Evolutionary conservation across 1,139 yeast species (phyloP).

Genomic region (Starmera stellimalicola): DNA sequence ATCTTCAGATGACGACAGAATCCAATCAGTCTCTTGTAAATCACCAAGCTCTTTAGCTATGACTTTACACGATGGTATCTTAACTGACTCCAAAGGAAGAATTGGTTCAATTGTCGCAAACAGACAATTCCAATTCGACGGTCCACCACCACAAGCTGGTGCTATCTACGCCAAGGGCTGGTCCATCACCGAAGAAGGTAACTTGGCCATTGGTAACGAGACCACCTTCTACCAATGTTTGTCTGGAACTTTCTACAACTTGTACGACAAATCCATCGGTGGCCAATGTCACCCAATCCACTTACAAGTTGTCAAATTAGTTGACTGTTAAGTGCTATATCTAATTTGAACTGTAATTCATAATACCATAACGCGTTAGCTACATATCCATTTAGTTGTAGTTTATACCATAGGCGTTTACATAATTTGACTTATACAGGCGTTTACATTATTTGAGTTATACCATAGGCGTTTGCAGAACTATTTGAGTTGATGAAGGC

Average conservation of each 20-base stretch:
- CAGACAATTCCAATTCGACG: constrained; percentile 82
- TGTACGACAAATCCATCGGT: constrained; percentile 61
- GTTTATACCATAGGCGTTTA: neutral
- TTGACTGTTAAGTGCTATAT: constrained; percentile 35
- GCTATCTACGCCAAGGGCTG: constrained; percentile 79
- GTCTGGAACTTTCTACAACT: constrained; percentile 73
- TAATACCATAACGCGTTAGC: neutral
- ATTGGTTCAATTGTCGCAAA: constrained; percentile 75
- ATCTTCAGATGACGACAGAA: constrained; percentile 1
- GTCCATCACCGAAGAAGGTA: constrained; percentile 54
- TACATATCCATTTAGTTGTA: neutral
- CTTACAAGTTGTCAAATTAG: constrained; percentile 52
- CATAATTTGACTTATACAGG: neutral
- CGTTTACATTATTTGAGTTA: neutral
- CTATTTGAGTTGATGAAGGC: no score
- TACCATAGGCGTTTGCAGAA: no score
- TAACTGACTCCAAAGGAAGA: constrained; percentile 57
- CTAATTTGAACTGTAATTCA: neutral
- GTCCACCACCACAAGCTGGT: constrained; percentile 88
- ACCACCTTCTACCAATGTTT: constrained; percentile 66
- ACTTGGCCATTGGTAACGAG: constrained; percentile 57
- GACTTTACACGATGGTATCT: constrained; percentile 40
- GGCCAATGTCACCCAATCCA: constrained; percentile 55
- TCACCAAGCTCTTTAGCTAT: constrained; percentile 41
- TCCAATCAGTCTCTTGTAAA: constrained; percentile 26